Percentiles rank a stretch among this genome's conserved stretches.
Conservation (phyloP, 1,139 yeast genomes). For the Arxiozyma heterogenica region DNA sequence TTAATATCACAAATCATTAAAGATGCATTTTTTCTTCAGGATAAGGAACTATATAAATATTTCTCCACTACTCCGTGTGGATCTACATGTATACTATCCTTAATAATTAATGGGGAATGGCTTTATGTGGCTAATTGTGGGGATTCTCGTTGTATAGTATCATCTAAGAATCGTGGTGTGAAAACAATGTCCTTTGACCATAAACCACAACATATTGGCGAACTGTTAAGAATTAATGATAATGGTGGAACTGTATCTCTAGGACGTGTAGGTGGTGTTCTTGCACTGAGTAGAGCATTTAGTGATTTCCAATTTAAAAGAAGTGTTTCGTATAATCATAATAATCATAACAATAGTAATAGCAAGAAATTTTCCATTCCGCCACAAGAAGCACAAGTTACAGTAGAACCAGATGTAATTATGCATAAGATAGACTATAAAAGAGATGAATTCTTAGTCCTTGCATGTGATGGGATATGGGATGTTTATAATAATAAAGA, state of each 20-base stretch:
- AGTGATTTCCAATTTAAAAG: slow-evolving; percentile 63
- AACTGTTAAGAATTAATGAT: slow-evolving; percentile 60
- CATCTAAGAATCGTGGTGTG: slow-evolving; percentile 34
- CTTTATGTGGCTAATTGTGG: slow-evolving; percentile 61
- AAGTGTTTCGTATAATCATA: slow-evolving; percentile 33
- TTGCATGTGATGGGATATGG: slow-evolving; percentile 80
- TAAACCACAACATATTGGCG: slow-evolving; percentile 71
- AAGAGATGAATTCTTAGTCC: slow-evolving; percentile 54
- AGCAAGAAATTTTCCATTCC: slow-evolving; percentile 22
- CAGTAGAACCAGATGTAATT: slow-evolving; percentile 63
- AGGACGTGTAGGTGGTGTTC: slow-evolving; percentile 62
- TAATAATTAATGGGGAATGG: slow-evolving; percentile 40
- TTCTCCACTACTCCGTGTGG: slow-evolving; percentile 46
- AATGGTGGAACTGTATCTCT: slow-evolving; percentile 64
- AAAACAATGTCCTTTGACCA: slow-evolving; percentile 67
- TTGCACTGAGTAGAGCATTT: slow-evolving; percentile 68
- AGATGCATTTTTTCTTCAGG: slow-evolving; percentile 50
- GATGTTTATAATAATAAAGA: slow-evolving; percentile 60
- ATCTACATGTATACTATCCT: slow-evolving; percentile 54
- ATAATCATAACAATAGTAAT: slow-evolving; percentile 28
- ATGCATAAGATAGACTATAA: slow-evolving; percentile 39
- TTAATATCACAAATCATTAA: slow-evolving; percentile 37
- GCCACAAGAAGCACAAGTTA: slow-evolving; percentile 37
- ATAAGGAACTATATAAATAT: slow-evolving; percentile 42
- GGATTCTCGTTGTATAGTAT: slow-evolving; percentile 60